Evolutionary conservation across 1,284 basidiomycete genomes (phyloP).

Genomic region (Termitomyces sp.): DNA sequence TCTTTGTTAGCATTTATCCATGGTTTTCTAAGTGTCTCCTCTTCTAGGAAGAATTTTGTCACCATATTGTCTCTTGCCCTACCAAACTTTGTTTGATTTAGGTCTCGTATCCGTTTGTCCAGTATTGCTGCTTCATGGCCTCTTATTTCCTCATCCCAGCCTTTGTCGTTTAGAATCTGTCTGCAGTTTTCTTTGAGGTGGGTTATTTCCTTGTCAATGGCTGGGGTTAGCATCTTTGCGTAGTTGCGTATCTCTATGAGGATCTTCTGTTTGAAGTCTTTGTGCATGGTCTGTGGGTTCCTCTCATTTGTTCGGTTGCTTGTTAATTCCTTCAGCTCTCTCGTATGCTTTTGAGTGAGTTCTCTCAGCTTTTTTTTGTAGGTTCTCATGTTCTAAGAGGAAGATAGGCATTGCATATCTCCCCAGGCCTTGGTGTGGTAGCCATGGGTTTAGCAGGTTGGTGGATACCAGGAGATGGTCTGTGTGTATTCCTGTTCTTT

Average conservation of each 20-base stretch:
- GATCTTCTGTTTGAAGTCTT: background rate
- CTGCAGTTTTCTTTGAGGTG: too few species aligned
- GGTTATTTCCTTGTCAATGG: too few species aligned
- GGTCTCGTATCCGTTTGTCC: background rate
- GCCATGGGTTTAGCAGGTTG: background rate
- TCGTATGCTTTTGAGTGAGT: too few species aligned
- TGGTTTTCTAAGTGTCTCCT: too few species aligned
- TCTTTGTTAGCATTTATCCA: conserved; percentile 22
- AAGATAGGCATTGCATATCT: background rate
- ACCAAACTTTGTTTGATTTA: background rate
- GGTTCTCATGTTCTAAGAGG: too few species aligned
- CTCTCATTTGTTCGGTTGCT: too few species aligned
- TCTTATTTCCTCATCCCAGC: background rate
- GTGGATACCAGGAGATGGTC: background rate
- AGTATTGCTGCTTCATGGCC: background rate
- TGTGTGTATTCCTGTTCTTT: background rate
- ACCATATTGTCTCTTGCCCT: too few species aligned
- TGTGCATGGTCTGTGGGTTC: background rate
- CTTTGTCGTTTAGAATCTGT: too few species aligned
- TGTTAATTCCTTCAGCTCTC: too few species aligned
- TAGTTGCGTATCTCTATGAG: background rate
- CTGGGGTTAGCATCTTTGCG: too few species aligned
- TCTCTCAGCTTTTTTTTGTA: too few species aligned
- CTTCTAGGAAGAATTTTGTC: too few species aligned
- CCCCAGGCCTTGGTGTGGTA: background rate